These are phyloP conservation scores for Lasiodiplodia theobromae DNA, from an alignment of 2,329 filamentous ascomycete genomes.

Conservation along the genomic window DNA sequence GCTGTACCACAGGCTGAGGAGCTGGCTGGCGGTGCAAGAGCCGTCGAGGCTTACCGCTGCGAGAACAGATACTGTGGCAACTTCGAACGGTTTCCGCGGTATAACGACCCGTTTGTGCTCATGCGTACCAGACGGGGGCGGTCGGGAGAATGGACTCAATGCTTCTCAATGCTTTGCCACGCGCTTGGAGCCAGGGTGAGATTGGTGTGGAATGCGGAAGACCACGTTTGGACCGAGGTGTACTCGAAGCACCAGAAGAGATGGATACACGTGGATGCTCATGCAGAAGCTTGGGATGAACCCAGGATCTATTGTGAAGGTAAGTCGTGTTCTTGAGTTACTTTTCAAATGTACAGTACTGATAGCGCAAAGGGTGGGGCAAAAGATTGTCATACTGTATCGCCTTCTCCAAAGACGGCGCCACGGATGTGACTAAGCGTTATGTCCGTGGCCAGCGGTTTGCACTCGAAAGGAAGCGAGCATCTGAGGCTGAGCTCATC, in stretches of 20 bases:
- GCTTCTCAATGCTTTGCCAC: conserved; percentile 97
- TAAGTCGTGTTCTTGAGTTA: too few species aligned
- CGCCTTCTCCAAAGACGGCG: conserved; percentile 90
- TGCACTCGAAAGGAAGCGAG: conserved; percentile 75
- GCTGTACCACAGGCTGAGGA: conserved; percentile 87
- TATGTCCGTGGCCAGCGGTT: conserved; percentile 73
- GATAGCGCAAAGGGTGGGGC: conserved; percentile 71
- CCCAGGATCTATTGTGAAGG: conserved; percentile 89
- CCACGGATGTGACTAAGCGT: conserved; percentile 69
- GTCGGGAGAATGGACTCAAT: conserved; percentile 96
- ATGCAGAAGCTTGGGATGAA: conserved; percentile 94
- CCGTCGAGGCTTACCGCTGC: conserved; percentile 91
- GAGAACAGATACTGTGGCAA: conserved; percentile 75
- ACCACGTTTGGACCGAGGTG: conserved; percentile 97
- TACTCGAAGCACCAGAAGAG: conserved; percentile 92
- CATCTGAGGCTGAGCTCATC: conserved; percentile 86
- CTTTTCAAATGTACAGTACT: too few species aligned
- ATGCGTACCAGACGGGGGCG: conserved; percentile 85
- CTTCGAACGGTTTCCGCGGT: conserved; percentile 89
- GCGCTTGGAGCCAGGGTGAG: conserved; percentile 88
- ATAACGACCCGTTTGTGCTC: conserved; percentile 92
- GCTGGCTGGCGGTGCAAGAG: conserved; percentile 81
- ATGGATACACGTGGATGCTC: conserved; percentile 95
- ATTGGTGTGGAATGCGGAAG: conserved; percentile 98
- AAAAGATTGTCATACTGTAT: conserved; percentile 98